Conservation (phyloP, 2,329 filamentous ascomycete genomes). For the Pseudodiploospora longispora region DNA sequence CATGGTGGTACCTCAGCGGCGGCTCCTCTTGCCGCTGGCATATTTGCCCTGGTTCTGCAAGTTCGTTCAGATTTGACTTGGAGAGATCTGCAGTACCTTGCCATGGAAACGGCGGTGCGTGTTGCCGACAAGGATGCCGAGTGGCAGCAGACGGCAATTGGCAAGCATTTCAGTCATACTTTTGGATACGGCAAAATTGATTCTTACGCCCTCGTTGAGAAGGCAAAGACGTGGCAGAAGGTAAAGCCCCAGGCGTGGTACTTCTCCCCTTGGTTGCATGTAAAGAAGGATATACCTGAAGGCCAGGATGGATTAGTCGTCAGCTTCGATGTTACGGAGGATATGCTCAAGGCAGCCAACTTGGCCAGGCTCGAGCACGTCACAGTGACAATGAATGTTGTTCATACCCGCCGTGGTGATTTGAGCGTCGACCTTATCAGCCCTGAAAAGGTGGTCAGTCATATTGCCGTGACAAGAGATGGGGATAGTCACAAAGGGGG, state of each 20-base stretch:
- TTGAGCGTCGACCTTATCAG: slow-evolving; percentile 87
- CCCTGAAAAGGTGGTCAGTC: slow-evolving; percentile 71
- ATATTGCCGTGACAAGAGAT: slow-evolving; percentile 69
- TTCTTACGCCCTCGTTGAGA: slow-evolving; percentile 74
- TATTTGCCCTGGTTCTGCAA: slow-evolving; percentile 81
- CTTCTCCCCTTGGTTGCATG: slow-evolving; percentile 87
- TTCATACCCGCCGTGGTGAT: slow-evolving; percentile 81
- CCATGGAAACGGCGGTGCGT: slow-evolving; percentile 74
- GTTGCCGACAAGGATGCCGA: slow-evolving; percentile 61
- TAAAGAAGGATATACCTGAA: slow-evolving; percentile 78
- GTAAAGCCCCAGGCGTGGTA: slow-evolving; percentile 96
- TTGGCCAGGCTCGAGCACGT: slow-evolving; percentile 85
- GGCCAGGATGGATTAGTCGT: slow-evolving; percentile 72
- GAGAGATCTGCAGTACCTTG: slow-evolving; percentile 91
- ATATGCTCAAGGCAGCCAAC: slow-evolving; percentile 76
- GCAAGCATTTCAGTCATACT: slow-evolving; percentile 84
- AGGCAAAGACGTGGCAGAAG: slow-evolving; percentile 73
- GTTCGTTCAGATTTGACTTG: slow-evolving; percentile 81
- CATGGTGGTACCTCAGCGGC: slow-evolving; percentile 96
- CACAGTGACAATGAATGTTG: slow-evolving; percentile 93
- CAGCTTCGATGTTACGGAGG: slow-evolving; percentile 70
- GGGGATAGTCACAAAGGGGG: slow-evolving; percentile 59
- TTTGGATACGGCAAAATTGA: slow-evolving; percentile 96
- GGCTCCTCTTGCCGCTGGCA: slow-evolving; percentile 83
- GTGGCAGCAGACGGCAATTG: slow-evolving; percentile 75